These are phyloP conservation scores for Rutstroemia sydowiana DNA, from an alignment of 2,329 filamentous ascomycete genomes.

Conservation along the genomic window DNA sequence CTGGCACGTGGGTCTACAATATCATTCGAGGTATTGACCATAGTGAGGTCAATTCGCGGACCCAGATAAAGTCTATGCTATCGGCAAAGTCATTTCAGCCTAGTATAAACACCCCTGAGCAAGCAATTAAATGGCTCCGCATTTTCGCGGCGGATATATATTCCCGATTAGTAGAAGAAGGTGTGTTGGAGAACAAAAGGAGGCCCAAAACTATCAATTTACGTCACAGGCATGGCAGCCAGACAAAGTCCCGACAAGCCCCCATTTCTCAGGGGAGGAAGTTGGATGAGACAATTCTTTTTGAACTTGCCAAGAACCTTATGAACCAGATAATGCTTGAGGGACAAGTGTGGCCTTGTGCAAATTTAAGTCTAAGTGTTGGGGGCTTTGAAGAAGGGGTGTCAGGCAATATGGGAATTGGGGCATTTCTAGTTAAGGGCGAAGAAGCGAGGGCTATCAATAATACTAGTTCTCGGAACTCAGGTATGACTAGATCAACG, in stretches of 20 bases:
- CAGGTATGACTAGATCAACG: constrained; percentile 10
- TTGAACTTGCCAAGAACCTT: constrained; percentile 68
- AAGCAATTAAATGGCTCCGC: constrained; percentile 75
- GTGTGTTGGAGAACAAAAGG: constrained; percentile 77
- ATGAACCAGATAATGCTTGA: constrained; percentile 72
- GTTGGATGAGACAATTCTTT: constrained; percentile 65
- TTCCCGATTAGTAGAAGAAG: constrained; percentile 82
- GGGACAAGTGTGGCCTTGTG: constrained; percentile 79
- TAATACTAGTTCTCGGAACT: constrained; percentile 17
- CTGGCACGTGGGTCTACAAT: constrained; percentile 76
- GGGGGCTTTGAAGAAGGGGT: constrained; percentile 88
- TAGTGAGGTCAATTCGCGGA: constrained; percentile 83
- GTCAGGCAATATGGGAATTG: constrained; percentile 77
- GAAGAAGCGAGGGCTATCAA: constrained; percentile 54
- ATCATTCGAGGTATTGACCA: constrained; percentile 78
- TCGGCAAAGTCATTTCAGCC: constrained; percentile 94
- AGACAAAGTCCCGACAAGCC: constrained; percentile 66
- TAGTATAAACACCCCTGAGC: constrained; percentile 67
- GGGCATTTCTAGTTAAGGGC: constrained; percentile 73
- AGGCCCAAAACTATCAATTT: constrained; percentile 80
- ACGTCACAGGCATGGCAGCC: constrained; percentile 68
- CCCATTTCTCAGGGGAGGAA: constrained; percentile 70
- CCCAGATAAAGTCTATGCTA: constrained; percentile 94
- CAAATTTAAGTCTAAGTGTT: constrained; percentile 82
- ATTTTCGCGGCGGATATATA: constrained; percentile 93